These are phyloP conservation scores for Botrytis cinerea DNA, from an alignment of 2,329 filamentous ascomycete genomes.

Conservation along the genomic window DNA sequence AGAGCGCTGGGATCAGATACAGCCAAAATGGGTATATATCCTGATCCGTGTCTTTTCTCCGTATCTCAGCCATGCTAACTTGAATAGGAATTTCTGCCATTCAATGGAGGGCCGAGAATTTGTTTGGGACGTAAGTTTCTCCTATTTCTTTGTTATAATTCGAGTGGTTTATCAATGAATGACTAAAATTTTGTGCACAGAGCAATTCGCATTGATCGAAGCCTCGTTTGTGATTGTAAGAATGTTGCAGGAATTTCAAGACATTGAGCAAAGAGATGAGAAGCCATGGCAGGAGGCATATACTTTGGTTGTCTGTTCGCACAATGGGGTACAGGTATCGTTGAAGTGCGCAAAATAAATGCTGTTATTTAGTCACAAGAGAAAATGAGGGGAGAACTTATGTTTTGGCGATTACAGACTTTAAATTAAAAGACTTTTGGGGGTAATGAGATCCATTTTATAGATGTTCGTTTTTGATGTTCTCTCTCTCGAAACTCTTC, in stretches of 20 bases:
- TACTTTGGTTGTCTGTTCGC: constrained; percentile 17
- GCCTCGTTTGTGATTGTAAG: constrained; percentile 25
- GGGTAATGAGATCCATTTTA: background rate
- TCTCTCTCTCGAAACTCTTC: background rate
- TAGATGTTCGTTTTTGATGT: background rate
- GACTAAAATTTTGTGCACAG: background rate
- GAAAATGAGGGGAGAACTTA: background rate
- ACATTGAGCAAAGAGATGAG: constrained; percentile 19
- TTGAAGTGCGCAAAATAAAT: background rate
- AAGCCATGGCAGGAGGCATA: constrained; percentile 20
- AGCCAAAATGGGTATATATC: constrained; percentile 10
- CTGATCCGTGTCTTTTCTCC: background rate
- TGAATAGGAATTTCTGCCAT: constrained; percentile 67
- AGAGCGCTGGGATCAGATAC: constrained; percentile 44
- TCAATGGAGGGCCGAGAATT: constrained; percentile 70
- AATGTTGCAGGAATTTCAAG: constrained; percentile 47
- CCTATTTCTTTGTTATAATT: background rate
- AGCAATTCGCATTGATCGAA: constrained; percentile 27
- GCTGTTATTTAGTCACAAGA: no score
- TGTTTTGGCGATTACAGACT: background rate
- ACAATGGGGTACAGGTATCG: constrained; percentile 15
- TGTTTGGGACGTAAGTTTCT: constrained; percentile 55
- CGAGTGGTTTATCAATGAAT: background rate
- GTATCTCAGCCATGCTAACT: background rate
- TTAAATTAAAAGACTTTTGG: rapidly evolving